Evolutionary conservation across 31 red algal species (phyloP).

Genomic region (Porphyra umbilicalis): DNA sequence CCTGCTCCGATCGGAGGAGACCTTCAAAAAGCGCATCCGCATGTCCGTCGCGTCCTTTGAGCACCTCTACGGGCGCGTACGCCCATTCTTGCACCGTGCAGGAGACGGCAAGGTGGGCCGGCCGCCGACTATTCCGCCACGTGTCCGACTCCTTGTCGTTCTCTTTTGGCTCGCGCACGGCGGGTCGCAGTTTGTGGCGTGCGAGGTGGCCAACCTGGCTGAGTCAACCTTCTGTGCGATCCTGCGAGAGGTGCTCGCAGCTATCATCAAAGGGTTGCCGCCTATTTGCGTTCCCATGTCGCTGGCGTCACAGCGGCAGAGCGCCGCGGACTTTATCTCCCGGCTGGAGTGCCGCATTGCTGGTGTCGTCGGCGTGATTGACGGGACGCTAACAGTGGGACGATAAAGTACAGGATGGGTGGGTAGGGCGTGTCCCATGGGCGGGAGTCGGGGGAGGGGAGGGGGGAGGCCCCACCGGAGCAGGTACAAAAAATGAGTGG

Average conservation of each 20-base stretch:
- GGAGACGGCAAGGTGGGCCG: not conserved
- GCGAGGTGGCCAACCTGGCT: not conserved
- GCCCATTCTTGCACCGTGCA: not conserved
- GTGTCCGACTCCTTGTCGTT: not conserved
- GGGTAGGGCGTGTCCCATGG: too few relatives aligned
- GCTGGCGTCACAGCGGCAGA: too few relatives aligned
- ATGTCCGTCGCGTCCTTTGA: not conserved
- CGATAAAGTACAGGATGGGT: too few relatives aligned
- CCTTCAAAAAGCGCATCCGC: not conserved
- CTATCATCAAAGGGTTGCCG: too few relatives aligned
- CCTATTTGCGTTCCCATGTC: too few relatives aligned
- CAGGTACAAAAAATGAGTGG: too few relatives aligned
- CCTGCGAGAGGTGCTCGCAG: not conserved
- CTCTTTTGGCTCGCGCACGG: not conserved
- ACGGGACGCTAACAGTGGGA: too few relatives aligned
- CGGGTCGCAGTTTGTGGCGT: not conserved
- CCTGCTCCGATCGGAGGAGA: not conserved
- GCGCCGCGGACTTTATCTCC: too few relatives aligned
- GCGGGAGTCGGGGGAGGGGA: too few relatives aligned
- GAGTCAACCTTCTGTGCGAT: not conserved
- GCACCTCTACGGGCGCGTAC: not conserved
- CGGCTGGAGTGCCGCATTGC: too few relatives aligned
- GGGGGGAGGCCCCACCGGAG: too few relatives aligned
- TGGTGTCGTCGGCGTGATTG: too few relatives aligned
- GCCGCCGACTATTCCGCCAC: not conserved